Conservation (phyloP, 129 eudicot genomes). For the Escallonia rubra region DNA sequence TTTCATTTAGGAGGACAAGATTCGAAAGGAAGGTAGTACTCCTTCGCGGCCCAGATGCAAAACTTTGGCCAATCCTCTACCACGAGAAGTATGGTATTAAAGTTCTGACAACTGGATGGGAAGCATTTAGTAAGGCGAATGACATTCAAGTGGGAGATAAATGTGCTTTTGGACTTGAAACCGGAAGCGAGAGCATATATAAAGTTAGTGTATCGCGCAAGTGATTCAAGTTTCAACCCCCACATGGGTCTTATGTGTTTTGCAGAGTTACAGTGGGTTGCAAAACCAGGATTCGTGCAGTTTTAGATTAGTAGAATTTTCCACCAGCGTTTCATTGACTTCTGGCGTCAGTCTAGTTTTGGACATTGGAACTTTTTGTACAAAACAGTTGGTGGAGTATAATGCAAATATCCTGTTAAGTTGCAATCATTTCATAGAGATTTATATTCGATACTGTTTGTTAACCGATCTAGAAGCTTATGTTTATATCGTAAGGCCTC, state of each 20-base stretch:
- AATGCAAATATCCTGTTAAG: no score
- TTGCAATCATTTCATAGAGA: no score
- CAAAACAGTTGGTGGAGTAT: no score
- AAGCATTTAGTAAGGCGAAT: conserved; percentile 21
- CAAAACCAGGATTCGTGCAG: neutral
- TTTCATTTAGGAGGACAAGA: neutral
- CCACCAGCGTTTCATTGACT: neutral
- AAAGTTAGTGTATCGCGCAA: neutral
- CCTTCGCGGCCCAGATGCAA: conserved; percentile 23
- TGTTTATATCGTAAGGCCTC: no score
- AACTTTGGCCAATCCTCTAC: conserved; percentile 39
- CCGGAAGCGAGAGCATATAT: conserved; percentile 3
- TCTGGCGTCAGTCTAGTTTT: neutral
- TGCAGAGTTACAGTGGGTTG: neutral
- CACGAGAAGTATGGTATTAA: conserved; percentile 23
- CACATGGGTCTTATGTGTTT: neutral
- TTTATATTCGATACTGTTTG: no score
- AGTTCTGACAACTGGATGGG: conserved; percentile 38
- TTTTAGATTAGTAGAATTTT: neutral
- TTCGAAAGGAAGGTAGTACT: conserved; percentile 15
- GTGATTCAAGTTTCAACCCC: neutral
- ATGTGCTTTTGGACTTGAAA: conserved; percentile 32
- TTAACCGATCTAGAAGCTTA: no score
- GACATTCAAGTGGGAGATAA: conserved; percentile 31
- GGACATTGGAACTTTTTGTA: neutral